Conservation (phyloP, 2,329 filamentous ascomycete genomes). For the Monilinia fructigena region DNA sequence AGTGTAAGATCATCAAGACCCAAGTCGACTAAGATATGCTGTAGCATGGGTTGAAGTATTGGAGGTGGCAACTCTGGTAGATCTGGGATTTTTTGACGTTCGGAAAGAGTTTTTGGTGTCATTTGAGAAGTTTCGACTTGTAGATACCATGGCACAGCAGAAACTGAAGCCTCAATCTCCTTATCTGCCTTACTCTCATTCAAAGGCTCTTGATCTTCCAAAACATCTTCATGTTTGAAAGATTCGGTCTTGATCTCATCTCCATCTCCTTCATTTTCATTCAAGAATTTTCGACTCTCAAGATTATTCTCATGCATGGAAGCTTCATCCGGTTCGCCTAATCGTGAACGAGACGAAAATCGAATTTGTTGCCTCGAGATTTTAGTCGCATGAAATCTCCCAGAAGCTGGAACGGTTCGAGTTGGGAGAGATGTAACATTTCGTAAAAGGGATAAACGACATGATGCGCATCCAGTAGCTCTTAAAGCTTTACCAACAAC, state of each 20-base stretch:
- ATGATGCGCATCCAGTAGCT: slow-evolving; percentile 38
- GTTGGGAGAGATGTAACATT: slow-evolving; percentile 35
- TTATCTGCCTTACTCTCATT: slow-evolving; percentile 24
- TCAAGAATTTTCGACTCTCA: not conserved
- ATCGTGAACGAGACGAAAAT: slow-evolving; percentile 26
- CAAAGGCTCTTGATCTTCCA: not conserved
- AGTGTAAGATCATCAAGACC: slow-evolving; percentile 80
- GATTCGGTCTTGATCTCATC: slow-evolving; percentile 13
- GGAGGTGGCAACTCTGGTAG: slow-evolving; percentile 61
- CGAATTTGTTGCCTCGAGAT: slow-evolving; percentile 22
- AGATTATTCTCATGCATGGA: not conserved
- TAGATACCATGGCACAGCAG: slow-evolving; percentile 77
- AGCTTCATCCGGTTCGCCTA: slow-evolving; percentile 11
- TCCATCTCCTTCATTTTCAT: not conserved
- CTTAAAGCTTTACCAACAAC: slow-evolving; percentile 35
- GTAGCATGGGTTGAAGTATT: slow-evolving; percentile 68
- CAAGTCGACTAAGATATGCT: slow-evolving; percentile 78
- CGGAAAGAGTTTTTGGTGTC: slow-evolving; percentile 45
- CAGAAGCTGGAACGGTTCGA: slow-evolving; percentile 23
- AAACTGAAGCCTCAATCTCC: slow-evolving; percentile 26
- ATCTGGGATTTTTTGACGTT: slow-evolving; percentile 58
- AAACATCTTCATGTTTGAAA: not conserved
- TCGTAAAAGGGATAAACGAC: slow-evolving; percentile 36
- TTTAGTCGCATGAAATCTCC: not conserved
- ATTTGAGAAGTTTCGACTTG: slow-evolving; percentile 58